Evolutionary conservation across 2,329 filamentous ascomycete species (phyloP).

Genomic region (Colletotrichum noveboracense): DNA sequence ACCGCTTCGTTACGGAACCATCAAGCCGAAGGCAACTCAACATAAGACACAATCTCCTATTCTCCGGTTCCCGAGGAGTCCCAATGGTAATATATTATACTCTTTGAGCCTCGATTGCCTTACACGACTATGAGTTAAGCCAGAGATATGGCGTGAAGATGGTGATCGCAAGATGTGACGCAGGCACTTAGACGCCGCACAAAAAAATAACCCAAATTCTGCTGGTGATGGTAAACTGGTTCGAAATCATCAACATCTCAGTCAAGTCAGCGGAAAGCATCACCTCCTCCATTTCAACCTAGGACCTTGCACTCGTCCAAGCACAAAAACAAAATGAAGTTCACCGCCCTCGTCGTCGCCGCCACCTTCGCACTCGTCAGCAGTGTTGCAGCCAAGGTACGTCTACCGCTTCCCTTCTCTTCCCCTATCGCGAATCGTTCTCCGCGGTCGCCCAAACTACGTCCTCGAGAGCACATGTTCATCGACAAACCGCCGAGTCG

Average conservation of each 20-base stretch:
- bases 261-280: fast-evolving
- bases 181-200: fast-evolving
- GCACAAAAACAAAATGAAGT: background rate
- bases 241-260: fast-evolving
- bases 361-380: background rate
- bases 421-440: too few relatives aligned
- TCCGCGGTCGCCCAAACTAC: fast-evolving
- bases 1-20: too few relatives aligned
- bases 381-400: background rate
- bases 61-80: background rate
- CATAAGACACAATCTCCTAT: background rate
- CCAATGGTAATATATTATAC: background rate
- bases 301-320: background rate
- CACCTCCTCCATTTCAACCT: background rate
- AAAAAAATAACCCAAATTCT: fast-evolving
- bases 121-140: background rate
- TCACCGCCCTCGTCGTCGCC: background rate
- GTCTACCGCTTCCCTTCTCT: background rate
- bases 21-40: background rate
- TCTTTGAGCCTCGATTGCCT: background rate
- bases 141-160: fast-evolving
- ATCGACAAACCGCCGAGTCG: background rate
- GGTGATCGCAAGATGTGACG: fast-evolving
- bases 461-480: background rate
- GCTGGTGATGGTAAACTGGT: fast-evolving